Evolutionary conservation across 768 basidiomycete species (phyloP).

Genomic region (Tulasnella sp.): DNA sequence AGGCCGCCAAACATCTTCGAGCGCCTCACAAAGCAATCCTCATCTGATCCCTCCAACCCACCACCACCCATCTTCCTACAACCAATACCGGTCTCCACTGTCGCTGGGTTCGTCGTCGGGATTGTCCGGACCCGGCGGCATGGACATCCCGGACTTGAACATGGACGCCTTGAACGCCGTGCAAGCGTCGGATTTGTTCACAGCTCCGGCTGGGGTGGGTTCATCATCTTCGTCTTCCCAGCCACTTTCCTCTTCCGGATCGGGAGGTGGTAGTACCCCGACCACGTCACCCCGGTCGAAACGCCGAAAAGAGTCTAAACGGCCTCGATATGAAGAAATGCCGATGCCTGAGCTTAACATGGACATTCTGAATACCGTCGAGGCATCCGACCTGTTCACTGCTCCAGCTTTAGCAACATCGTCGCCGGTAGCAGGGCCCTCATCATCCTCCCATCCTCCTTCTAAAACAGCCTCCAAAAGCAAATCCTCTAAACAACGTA

Average conservation of each 20-base stretch:
- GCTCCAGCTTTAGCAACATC: not conserved
- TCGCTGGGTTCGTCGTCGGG: not conserved
- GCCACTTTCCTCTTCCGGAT: not conserved
- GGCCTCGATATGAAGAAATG: not conserved
- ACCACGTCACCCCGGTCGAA: too few relatives aligned
- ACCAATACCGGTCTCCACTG: not conserved
- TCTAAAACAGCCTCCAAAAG: not conserved
- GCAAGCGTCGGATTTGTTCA: constrained; percentile 7
- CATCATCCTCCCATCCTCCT: not conserved
- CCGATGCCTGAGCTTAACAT: not conserved
- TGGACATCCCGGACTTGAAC: constrained; percentile 21
- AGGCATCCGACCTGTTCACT: constrained; percentile 1
- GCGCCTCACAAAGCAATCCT: not conserved
- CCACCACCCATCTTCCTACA: not conserved
- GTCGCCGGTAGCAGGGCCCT: not conserved
- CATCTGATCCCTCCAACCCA: not conserved
- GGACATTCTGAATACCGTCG: not conserved
- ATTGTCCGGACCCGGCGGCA: not conserved
- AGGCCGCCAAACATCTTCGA: not conserved
- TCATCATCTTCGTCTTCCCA: not conserved
- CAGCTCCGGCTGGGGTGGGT: not conserved
- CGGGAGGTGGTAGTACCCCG: not conserved
- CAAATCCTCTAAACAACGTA: not conserved
- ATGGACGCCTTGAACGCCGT: constrained; percentile 3
- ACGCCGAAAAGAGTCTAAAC: not conserved